These are phyloP conservation scores for Huntiella moniliformis DNA, from an alignment of 2,329 filamentous ascomycete genomes.

Conservation along the genomic window DNA sequence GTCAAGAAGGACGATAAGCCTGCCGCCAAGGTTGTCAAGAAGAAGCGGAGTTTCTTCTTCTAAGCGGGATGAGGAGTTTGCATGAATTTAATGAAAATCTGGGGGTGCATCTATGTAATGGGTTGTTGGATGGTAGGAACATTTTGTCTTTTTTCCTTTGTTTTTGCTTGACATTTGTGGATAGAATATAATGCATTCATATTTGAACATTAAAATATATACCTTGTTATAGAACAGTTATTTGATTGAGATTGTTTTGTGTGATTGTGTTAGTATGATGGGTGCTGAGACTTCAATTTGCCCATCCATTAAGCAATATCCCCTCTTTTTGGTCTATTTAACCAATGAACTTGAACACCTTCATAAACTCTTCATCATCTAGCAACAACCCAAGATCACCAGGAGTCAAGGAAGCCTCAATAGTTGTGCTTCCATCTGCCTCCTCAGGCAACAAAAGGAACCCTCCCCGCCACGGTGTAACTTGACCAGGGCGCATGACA, in stretches of 20 bases:
- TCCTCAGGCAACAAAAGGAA: constrained; percentile 1
- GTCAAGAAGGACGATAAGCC: constrained; percentile 14
- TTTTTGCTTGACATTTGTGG: background rate
- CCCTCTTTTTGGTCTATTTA: too few relatives aligned
- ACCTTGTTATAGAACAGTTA: background rate
- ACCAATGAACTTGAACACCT: background rate
- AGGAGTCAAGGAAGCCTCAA: background rate
- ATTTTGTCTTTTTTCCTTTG: background rate
- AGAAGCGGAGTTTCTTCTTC: constrained; percentile 25
- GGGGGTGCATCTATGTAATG: too few relatives aligned
- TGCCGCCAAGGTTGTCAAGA: constrained; percentile 19
- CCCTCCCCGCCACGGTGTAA: background rate
- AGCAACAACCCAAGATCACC: background rate
- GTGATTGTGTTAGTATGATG: background rate
- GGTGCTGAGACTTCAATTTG: background rate
- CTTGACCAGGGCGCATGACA: background rate
- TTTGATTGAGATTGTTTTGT: background rate
- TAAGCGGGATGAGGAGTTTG: background rate
- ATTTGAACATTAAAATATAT: background rate
- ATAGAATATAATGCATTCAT: background rate
- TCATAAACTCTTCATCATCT: constrained; percentile 1
- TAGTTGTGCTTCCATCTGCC: background rate
- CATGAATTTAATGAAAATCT: background rate
- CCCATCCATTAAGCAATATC: too few relatives aligned
- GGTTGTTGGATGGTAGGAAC: too few relatives aligned